Conservation (phyloP, 73 alveolate species). For the Stentor roeselii region DNA sequence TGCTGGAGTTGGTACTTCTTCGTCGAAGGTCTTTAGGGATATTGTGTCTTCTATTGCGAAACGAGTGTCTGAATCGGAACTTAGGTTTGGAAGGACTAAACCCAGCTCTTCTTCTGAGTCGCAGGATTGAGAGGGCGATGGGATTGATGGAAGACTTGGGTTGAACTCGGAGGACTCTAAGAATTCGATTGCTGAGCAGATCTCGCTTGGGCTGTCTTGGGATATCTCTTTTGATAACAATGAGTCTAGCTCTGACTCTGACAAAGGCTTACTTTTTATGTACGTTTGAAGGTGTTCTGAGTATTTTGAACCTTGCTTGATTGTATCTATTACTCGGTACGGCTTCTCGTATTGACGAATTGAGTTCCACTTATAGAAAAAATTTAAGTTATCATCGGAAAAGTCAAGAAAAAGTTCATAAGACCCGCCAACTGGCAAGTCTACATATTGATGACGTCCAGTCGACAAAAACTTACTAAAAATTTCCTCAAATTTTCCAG, state of each 20-base stretch:
- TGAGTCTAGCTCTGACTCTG: not conserved
- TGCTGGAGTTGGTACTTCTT: not conserved
- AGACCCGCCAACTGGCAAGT: not conserved
- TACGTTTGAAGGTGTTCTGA: not conserved
- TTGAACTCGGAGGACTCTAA: not conserved
- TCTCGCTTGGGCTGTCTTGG: not conserved
- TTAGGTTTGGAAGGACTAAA: not conserved
- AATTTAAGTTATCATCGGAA: not conserved
- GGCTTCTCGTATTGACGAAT: not conserved
- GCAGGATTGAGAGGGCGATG: no score
- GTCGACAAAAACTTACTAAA: not conserved
- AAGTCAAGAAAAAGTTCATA: not conserved
- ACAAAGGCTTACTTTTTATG: not conserved
- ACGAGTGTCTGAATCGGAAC: not conserved
- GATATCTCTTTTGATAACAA: not conserved
- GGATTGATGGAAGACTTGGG: no score
- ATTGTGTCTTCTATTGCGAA: conserved; percentile 11
- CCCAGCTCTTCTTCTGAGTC: no score
- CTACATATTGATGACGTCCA: not conserved
- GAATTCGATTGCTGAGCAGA: not conserved
- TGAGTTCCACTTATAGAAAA: not conserved
- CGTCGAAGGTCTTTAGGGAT: not conserved
- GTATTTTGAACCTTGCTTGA: not conserved
- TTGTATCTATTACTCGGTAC: not conserved
- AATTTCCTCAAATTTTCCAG: not conserved